Evolutionary conservation across 2,329 filamentous ascomycete genomes (phyloP).

Genomic region (Alternaria consortialis): DNA sequence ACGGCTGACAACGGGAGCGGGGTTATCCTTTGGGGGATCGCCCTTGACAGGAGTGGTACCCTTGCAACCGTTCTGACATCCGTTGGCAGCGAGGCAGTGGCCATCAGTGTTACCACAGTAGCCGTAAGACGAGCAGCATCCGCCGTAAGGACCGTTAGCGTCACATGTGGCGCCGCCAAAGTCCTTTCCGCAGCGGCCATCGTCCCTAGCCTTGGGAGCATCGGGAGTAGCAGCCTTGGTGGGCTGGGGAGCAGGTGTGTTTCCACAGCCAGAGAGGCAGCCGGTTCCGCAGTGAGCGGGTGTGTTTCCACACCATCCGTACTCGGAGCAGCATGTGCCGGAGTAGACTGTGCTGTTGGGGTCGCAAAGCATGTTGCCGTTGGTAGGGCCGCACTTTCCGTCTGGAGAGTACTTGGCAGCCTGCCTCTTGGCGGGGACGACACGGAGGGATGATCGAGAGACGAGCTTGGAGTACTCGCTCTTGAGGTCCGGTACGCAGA

Average conservation of each 20-base stretch:
- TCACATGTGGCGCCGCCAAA: conserved; percentile 54
- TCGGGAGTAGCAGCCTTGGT: conserved; percentile 19
- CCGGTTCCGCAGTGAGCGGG: conserved; percentile 51
- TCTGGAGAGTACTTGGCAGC: conserved; percentile 49
- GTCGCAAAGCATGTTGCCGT: conserved; percentile 54
- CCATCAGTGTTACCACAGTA: conserved; percentile 51
- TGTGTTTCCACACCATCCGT: conserved; percentile 57
- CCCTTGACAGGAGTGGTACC: conserved; percentile 25
- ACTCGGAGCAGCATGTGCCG: conserved; percentile 57
- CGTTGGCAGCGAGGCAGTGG: conserved; percentile 49
- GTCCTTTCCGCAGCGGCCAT: conserved; percentile 54
- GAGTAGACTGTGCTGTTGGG: conserved; percentile 57
- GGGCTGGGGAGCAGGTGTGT: conserved; percentile 15
- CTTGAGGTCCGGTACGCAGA: conserved; percentile 30
- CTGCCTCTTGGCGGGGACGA: conserved; percentile 40
- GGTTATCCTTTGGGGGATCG: conserved; percentile 7
- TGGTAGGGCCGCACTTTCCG: conserved; percentile 52
- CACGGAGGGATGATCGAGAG: conserved; percentile 30
- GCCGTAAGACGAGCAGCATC: conserved; percentile 51
- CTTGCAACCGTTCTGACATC: conserved; percentile 54
- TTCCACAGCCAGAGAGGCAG: conserved; percentile 53
- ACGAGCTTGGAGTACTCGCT: conserved; percentile 37
- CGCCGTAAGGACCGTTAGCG: conserved; percentile 50
- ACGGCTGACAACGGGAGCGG: conserved; percentile 31
- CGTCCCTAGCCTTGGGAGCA: conserved; percentile 31